phyloP scores from a whole-genome alignment of 768 basidiomycete genomes.

The Collybia mongolica region DNA sequence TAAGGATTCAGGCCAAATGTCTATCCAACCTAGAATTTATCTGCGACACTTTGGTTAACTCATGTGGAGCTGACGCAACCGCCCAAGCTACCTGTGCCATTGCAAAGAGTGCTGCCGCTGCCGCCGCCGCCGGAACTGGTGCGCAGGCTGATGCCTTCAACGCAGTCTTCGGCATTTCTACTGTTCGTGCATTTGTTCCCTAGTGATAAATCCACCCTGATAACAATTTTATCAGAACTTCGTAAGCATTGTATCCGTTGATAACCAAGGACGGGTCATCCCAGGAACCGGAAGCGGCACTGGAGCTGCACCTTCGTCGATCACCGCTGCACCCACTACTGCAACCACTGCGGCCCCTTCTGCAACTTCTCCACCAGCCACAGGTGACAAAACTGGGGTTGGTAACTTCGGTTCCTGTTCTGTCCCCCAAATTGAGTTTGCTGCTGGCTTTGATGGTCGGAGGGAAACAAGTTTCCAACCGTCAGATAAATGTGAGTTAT shows the following conservation, averaged over 20 bases:
- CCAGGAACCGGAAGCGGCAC: slow-evolving; percentile 22
- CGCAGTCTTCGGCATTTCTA: slow-evolving; percentile 37
- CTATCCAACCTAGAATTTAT: slow-evolving; percentile 36
- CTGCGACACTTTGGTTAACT: slow-evolving; percentile 51
- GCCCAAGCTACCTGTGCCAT: slow-evolving; percentile 48
- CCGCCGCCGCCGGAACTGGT: slow-evolving; percentile 42
- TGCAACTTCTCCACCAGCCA: slow-evolving; percentile 13
- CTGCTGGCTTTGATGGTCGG: slow-evolving; percentile 50
- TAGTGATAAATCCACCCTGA: background rate
- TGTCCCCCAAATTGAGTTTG: slow-evolving; percentile 55
- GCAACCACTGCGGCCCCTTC: slow-evolving; percentile 18
- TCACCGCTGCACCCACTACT: slow-evolving; percentile 11
- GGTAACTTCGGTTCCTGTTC: slow-evolving; percentile 53
- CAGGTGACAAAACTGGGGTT: slow-evolving; percentile 20
- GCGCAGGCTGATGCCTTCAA: slow-evolving; percentile 57
- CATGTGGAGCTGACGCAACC: slow-evolving; percentile 52
- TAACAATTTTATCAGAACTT: slow-evolving; percentile 29
- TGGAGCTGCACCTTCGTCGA: slow-evolving; percentile 11
- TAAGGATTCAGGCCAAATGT: background rate
- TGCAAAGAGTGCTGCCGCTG: slow-evolving; percentile 39
- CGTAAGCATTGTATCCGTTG: slow-evolving; percentile 31
- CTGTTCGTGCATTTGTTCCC: slow-evolving; percentile 20
- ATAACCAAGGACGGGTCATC: slow-evolving; percentile 35
- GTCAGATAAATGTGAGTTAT: slow-evolving; percentile 38
- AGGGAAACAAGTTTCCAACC: slow-evolving; percentile 57